Base-by-base conservation (phyloP, 2,329 filamentous ascomycete genomes). In the Diaporthe ampelina region DNA sequence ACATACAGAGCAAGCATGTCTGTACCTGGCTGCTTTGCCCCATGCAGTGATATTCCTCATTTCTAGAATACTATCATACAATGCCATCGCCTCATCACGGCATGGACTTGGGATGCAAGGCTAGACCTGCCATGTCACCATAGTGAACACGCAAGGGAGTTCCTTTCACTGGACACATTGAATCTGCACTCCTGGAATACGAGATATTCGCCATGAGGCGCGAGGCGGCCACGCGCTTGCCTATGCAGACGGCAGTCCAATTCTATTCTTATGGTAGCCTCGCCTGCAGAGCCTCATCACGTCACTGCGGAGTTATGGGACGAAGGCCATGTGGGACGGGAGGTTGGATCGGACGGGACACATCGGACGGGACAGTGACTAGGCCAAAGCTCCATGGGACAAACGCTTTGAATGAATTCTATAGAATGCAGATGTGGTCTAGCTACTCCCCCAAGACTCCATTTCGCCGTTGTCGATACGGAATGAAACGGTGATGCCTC, bases 211-310 rank as follows among this genome's bases (percentile, higher is more conserved):
- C 56, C 19, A 13, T 3, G 19, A 37, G 32, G 29, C 56, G n/a
- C 19, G 19, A 57, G 10, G 26, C n/a, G 43, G 17, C 43, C 10
- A 13, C 35, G 19, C 3, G 29, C 29, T n/a, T 58, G 29, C 7
- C 19, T 8, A 10, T 9, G 10, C 19, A 7, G 10, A 1, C 0
- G 1, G 15, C 1, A 3, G 40, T 43, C 40, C 6, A 17, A 17
- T 3, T 19, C 15, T 4, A 19, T 19, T 43, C 15, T 4, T 43
- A 19, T 17, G 40, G 15, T 19, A 43, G 40, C 40, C 40, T 19
- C 15, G 6, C 40, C 40, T 1, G 15, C 17, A 17, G 5, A 43
- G 15, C 15, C 13, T 7, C 0, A 7, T 43, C 40, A 43, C 11
- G 2, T 4, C 37, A 15, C 9, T 40, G 37, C 10, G 11, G 35